phyloP scores from a whole-genome alignment of 495 filamentous ascomycete genomes.

The Hypoxylon crocopeplum region DNA sequence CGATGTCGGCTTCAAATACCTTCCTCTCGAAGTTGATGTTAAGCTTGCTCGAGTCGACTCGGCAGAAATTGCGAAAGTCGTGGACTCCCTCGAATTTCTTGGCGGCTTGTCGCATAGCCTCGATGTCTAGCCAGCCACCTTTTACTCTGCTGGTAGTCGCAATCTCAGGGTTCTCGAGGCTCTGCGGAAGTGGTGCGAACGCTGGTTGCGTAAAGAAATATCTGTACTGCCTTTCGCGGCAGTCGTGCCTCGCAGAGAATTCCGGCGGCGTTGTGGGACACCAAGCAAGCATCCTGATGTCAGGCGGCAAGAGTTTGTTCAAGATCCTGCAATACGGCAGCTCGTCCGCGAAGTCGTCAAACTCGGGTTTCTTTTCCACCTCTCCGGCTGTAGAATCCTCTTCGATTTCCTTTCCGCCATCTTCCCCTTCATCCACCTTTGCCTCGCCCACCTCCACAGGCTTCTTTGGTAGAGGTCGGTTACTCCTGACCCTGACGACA shows the following conservation, averaged over 20 bases:
- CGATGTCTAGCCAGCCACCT: conserved; percentile 73
- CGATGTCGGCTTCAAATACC: conserved; percentile 79
- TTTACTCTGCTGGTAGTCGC: conserved; percentile 37
- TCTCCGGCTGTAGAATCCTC: conserved; percentile 9
- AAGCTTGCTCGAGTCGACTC: conserved; percentile 84
- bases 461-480: conserved; percentile 58
- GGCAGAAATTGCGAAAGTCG: conserved; percentile 98
- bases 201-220: conserved; percentile 98
- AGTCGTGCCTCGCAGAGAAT: conserved; percentile 94
- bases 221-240: conserved; percentile 83
- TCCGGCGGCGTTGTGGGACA: conserved; percentile 77
- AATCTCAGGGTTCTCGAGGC: conserved; percentile 37
- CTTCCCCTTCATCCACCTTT: conserved; percentile 21
- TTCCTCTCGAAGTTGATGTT: conserved; percentile 79
- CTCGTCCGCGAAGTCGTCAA: conserved; percentile 81
- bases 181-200: conserved; percentile 65
- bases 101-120: conserved; percentile 83
- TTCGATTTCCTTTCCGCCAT: conserved; percentile 1
- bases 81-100: conserved; percentile 79
- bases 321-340: conserved; percentile 79
- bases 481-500: conserved; percentile 79
- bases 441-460: conserved; percentile 6
- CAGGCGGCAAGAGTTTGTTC: conserved; percentile 85
- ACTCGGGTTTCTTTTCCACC: conserved; percentile 48
- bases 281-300: conserved; percentile 92